These are phyloP conservation scores for Theobroma grandiflorum DNA, from an alignment of 441 rosid species.

Conservation along the genomic window DNA sequence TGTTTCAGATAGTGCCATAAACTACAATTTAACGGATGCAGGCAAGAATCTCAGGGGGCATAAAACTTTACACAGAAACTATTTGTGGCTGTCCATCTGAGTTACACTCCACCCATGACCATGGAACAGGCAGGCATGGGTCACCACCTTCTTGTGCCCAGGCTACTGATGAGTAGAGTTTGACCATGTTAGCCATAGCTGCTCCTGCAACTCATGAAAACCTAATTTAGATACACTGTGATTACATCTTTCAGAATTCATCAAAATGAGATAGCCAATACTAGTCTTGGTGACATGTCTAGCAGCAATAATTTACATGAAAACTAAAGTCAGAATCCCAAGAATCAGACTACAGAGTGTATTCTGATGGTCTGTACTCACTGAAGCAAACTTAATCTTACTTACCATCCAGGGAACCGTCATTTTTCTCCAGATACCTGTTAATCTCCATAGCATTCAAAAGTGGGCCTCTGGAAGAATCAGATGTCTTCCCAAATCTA, in stretches of 20 bases:
- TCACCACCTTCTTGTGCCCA: conserved; percentile 99
- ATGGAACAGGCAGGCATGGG: conserved; percentile 93
- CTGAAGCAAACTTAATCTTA: conserved; percentile 22
- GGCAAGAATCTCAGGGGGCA: conserved; percentile 30
- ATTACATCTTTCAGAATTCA: conserved; percentile 21
- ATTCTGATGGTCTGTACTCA: not conserved
- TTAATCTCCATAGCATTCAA: conserved; percentile 94
- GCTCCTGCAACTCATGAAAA: conserved; percentile 59
- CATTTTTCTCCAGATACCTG: conserved; percentile 72
- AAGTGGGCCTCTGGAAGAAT: conserved; percentile 93
- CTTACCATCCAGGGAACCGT: conserved; percentile 86
- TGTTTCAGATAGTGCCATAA: conserved; percentile 21
- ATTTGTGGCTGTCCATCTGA: conserved; percentile 68
- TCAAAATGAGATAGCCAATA: not conserved
- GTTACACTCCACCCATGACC: conserved; percentile 93
- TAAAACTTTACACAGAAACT: conserved; percentile 62
- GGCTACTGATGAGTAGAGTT: conserved; percentile 58
- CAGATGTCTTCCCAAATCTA: conserved; percentile 75
- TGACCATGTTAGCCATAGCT: conserved; percentile 55
- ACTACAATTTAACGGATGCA: not conserved
- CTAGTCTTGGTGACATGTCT: not conserved
- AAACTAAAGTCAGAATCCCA: conserved; percentile 9
- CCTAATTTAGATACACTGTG: conserved; percentile 23
- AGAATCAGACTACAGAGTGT: conserved; percentile 3
- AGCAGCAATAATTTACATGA: conserved; percentile 9